Percentiles rank a stretch among this genome's conserved stretches.
Evolutionary conservation across 768 basidiomycete genomes (phyloP).

Genomic region (Panellus pusillus): DNA sequence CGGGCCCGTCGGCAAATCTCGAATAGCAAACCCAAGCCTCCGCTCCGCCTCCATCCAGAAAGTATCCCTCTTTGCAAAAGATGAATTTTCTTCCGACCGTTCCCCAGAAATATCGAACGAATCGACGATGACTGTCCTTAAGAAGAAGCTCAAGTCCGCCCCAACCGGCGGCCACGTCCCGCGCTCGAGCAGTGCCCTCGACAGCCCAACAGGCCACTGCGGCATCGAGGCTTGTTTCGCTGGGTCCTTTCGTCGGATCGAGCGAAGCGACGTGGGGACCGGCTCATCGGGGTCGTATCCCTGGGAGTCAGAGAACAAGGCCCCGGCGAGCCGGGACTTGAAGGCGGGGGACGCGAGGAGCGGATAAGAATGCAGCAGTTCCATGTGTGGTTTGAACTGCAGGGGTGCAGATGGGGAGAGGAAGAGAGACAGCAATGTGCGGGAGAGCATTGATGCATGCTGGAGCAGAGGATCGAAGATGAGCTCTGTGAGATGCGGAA

Average conservation of each 20-base stretch:
- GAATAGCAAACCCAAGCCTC: constrained; percentile 82
- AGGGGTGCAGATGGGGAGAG: constrained; percentile 63
- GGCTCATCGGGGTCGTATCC: constrained; percentile 40
- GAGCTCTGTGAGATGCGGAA: constrained; percentile 59
- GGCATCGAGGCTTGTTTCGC: constrained; percentile 30
- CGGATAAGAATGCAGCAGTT: constrained; percentile 72
- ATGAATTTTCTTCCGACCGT: constrained; percentile 30
- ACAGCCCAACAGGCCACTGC: constrained; percentile 71
- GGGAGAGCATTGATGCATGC: constrained; percentile 65
- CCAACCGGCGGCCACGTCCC: constrained; percentile 88
- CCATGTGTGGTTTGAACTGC: constrained; percentile 65
- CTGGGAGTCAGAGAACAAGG: constrained; percentile 77
- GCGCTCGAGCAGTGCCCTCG: constrained; percentile 67
- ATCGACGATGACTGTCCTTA: constrained; percentile 84
- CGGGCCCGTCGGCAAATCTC: constrained; percentile 63
- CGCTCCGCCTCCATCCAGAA: constrained; percentile 65
- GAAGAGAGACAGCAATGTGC: constrained; percentile 65
- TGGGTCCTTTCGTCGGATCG: constrained; percentile 27
- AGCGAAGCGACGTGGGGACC: constrained; percentile 12
- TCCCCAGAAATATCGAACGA: constrained; percentile 48
- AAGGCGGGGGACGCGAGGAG: constrained; percentile 73
- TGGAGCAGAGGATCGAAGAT: constrained; percentile 60
- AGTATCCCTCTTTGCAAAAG: constrained; percentile 16
- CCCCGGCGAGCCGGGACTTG: constrained; percentile 62
- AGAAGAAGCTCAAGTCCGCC: constrained; percentile 77